These are phyloP conservation scores for Xerocomus cyaneibrunnescens DNA, from an alignment of 1,284 basidiomycete genomes.

Conservation along the genomic window DNA sequence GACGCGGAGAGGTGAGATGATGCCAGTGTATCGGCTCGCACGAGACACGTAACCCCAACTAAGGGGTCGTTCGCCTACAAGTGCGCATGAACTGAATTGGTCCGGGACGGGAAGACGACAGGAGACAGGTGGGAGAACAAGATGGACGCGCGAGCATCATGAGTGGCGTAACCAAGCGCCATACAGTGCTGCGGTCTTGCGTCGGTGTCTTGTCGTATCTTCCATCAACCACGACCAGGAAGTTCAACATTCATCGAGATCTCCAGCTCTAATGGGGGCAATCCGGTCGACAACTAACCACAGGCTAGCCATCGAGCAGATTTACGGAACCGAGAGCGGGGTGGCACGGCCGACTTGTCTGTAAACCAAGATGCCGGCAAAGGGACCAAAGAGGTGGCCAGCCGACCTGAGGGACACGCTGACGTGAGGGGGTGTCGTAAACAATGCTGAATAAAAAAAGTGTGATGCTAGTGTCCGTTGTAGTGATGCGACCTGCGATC, in stretches of 20 bases:
- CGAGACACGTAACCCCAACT: constrained; percentile 70
- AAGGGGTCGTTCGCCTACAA: constrained; percentile 73
- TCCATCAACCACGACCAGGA: constrained; percentile 46
- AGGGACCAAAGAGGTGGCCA: constrained; percentile 22
- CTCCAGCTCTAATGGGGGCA: constrained; percentile 28
- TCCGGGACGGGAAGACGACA: constrained; percentile 44
- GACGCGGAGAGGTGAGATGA: constrained; percentile 31
- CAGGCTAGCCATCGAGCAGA: constrained; percentile 18
- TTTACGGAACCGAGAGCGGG: constrained; percentile 29
- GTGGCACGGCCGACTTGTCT: constrained; percentile 48
- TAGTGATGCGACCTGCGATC: constrained; percentile 53
- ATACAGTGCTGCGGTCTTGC: constrained; percentile 62
- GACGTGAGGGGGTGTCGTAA: constrained; percentile 25
- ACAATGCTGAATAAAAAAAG: constrained; percentile 50
- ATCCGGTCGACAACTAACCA: constrained; percentile 18
- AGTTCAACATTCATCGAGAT: constrained; percentile 48
- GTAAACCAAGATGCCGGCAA: constrained; percentile 20
- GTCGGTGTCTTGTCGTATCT: constrained; percentile 56
- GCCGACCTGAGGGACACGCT: constrained; percentile 20
- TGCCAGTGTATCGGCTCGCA: constrained; percentile 69
- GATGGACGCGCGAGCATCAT: constrained; percentile 43
- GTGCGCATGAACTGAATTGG: constrained; percentile 53
- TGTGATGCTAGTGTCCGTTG: constrained; percentile 47
- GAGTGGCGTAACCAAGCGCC: constrained; percentile 41
- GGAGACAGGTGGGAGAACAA: constrained; percentile 45